Percentiles rank a stretch among this genome's conserved stretches.
Evolutionary conservation across 768 basidiomycete genomes (phyloP).

Genomic region (Tricholoma saponaceum): DNA sequence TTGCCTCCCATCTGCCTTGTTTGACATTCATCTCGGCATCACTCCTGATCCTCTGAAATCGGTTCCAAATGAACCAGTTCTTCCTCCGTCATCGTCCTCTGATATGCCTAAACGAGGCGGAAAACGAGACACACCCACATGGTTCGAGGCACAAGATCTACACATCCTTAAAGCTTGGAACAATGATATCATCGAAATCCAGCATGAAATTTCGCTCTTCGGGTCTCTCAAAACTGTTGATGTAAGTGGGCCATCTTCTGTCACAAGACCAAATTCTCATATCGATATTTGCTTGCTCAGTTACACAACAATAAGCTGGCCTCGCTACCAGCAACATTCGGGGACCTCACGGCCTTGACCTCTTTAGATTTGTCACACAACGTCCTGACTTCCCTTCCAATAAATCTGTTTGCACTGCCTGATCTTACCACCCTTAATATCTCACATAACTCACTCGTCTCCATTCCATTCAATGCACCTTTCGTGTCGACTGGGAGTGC

Average conservation of each 20-base stretch:
- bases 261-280: not conserved
- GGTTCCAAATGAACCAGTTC: constrained; percentile 56
- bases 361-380: constrained; percentile 76
- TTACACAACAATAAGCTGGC: constrained; percentile 71
- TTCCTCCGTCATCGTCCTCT: constrained; percentile 35
- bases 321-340: constrained; percentile 59
- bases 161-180: constrained; percentile 73
- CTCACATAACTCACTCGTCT: constrained; percentile 62
- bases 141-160: constrained; percentile 83
- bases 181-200: constrained; percentile 76
- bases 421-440: constrained; percentile 62
- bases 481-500: constrained; percentile 34
- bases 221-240: constrained; percentile 79
- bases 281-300: constrained; percentile 30
- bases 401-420: constrained; percentile 64
- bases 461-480: constrained; percentile 59
- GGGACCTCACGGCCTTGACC: constrained; percentile 64
- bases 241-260: constrained; percentile 39
- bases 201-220: constrained; percentile 80
- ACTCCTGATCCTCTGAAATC: constrained; percentile 67
- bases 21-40: constrained; percentile 75
- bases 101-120: constrained; percentile 33
- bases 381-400: constrained; percentile 55
- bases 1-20: constrained; percentile 73
- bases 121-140: constrained; percentile 49